phyloP scores from a whole-genome alignment of 108 stramenopile species.

The Aurantiochytrium sp. region DNA sequence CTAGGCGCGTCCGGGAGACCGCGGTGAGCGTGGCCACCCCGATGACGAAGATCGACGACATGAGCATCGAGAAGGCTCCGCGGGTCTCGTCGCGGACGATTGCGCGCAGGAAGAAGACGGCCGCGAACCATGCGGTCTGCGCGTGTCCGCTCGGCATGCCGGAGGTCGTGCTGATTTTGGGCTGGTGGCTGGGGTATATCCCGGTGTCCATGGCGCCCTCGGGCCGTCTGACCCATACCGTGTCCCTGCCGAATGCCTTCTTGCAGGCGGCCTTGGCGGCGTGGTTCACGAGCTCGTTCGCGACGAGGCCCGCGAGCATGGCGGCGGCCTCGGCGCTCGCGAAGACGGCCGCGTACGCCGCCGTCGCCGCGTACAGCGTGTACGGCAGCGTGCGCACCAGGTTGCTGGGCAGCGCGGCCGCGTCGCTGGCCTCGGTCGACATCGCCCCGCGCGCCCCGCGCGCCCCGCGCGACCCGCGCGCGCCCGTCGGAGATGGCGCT shows the following conservation, averaged over 20 bases:
- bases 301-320: neutral
- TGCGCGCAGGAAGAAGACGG: neutral
- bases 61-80: neutral
- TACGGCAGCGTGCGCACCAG: conserved; percentile 2
- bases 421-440: conserved; percentile 18
- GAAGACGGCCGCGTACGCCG: neutral
- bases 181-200: neutral
- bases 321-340: neutral
- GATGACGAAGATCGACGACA: neutral
- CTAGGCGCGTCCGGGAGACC: neutral
- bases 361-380: neutral
- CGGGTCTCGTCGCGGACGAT: neutral
- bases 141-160: conserved; percentile 22
- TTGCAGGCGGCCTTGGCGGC: neutral
- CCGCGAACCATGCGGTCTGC: conserved; percentile 22
- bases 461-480: no score
- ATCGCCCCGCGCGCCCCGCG: neutral
- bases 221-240: neutral
- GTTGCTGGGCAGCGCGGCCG: neutral
- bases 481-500: no score
- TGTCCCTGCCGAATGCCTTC: neutral
- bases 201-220: conserved; percentile 23
- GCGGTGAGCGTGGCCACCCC: neutral
- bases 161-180: conserved; percentile 26
- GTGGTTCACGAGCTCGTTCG: neutral